Evolutionary conservation across 2,329 filamentous ascomycete genomes (phyloP).

Genomic region (Myriosclerotinia duriaeana): DNA sequence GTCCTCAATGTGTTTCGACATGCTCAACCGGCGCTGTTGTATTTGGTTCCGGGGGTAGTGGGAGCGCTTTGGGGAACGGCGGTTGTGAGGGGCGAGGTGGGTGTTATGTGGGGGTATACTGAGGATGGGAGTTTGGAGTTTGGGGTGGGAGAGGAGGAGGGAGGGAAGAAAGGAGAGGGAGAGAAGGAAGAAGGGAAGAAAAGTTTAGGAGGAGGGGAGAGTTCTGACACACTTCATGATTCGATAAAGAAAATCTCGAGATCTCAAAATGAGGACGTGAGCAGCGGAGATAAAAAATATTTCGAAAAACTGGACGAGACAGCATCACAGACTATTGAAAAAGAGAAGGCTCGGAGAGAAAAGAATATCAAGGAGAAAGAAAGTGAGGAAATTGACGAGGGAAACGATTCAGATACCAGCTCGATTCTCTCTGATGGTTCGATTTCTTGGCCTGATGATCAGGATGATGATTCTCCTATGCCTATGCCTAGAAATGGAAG

Average conservation of each 20-base stretch:
- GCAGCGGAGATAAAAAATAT: no score
- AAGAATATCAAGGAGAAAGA: no score
- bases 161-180: slow-evolving; percentile 19
- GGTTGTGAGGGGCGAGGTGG: slow-evolving; percentile 61
- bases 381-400: no score
- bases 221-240: neutral
- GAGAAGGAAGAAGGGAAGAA: neutral
- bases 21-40: slow-evolving; percentile 86
- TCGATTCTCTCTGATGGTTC: slow-evolving; percentile 10
- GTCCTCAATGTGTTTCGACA: slow-evolving; percentile 77
- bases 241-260: no score
- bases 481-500: neutral
- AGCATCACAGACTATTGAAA: no score
- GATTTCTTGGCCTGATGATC: slow-evolving; percentile 7
- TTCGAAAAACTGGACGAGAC: no score
- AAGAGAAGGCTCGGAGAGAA: no score
- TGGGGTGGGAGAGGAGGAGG: slow-evolving; percentile 25
- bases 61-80: slow-evolving; percentile 74
- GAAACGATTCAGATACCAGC: neutral
- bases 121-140: slow-evolving; percentile 63
- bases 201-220: slow-evolving; percentile 10
- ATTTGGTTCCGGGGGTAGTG: slow-evolving; percentile 85
- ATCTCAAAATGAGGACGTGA: no score
- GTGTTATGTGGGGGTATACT: slow-evolving; percentile 73
- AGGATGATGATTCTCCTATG: neutral